Evolutionary conservation across 1,284 basidiomycete species (phyloP).

Genomic region (Flammula alnicola): DNA sequence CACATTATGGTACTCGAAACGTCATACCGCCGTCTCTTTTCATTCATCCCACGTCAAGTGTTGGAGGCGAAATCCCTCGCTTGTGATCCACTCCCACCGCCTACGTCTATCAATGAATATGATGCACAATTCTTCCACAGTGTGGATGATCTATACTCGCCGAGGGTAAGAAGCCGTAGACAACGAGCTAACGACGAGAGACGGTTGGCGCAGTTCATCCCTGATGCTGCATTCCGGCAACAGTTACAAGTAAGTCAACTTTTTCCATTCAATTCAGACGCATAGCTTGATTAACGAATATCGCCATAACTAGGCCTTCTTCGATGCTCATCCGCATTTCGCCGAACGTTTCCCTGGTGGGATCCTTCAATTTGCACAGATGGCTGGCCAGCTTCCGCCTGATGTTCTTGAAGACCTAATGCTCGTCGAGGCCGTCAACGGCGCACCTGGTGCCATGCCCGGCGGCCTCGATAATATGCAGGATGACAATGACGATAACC

Average conservation of each 20-base stretch:
- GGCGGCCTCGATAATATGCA: conserved; percentile 38
- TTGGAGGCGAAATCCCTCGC: conserved; percentile 60
- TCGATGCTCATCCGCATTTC: conserved; percentile 55
- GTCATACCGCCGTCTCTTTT: conserved; percentile 60
- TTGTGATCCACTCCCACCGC: conserved; percentile 84
- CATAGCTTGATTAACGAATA: too few relatives aligned
- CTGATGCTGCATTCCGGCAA: conserved; percentile 56
- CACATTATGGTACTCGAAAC: conserved; percentile 77
- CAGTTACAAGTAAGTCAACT: conserved; percentile 52
- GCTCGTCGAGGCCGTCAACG: conserved; percentile 46
- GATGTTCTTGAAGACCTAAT: conserved; percentile 64
- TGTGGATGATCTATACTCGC: conserved; percentile 54
- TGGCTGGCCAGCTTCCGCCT: conserved; percentile 58
- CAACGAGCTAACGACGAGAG: conserved; percentile 53
- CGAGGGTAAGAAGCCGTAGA: conserved; percentile 39
- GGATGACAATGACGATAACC: conserved; percentile 22
- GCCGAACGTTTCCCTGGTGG: conserved; percentile 66
- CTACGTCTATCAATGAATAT: conserved; percentile 61
- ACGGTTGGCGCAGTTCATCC: conserved; percentile 57
- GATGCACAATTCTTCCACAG: conserved; percentile 74
- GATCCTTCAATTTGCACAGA: conserved; percentile 64
- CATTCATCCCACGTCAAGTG: conserved; percentile 69
- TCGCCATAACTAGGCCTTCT: conserved; percentile 47
- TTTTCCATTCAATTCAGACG: conserved; percentile 13
- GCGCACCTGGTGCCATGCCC: conserved; percentile 41